phyloP scores from a whole-genome alignment of 805 yeast species.

The Myxozyma geophila region DNA sequence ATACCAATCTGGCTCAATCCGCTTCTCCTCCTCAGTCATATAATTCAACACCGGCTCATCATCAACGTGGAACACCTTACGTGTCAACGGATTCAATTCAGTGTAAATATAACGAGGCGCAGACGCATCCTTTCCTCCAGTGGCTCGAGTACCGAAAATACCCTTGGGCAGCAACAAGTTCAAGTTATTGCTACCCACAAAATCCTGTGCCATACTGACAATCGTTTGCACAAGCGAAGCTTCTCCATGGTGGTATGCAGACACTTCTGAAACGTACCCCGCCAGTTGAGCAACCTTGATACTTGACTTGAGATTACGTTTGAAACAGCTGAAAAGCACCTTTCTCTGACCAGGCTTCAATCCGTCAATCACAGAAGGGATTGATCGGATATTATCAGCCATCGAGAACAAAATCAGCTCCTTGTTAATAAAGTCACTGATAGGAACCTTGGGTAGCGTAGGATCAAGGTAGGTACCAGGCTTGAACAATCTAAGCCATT shows the following conservation, averaged over 20 bases:
- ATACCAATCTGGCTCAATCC: slow-evolving; percentile 96
- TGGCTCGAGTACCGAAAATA: slow-evolving; percentile 92
- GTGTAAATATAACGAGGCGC: slow-evolving; percentile 97
- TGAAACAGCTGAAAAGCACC: slow-evolving; percentile 84
- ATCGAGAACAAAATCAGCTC: slow-evolving; percentile 92
- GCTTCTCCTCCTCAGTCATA: slow-evolving; percentile 87
- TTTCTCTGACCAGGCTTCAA: slow-evolving; percentile 97
- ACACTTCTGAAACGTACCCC: slow-evolving; percentile 84
- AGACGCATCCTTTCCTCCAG: slow-evolving; percentile 98
- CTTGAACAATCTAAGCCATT: slow-evolving; percentile 87
- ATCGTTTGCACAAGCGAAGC: slow-evolving; percentile 85
- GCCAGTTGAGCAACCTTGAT: slow-evolving; percentile 89
- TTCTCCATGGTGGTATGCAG: slow-evolving; percentile 97
- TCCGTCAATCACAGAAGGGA: slow-evolving; percentile 93
- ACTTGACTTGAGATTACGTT: slow-evolving; percentile 74
- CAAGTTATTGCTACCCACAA: slow-evolving; percentile 88
- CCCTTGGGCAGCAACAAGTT: slow-evolving; percentile 88
- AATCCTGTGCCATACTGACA: slow-evolving; percentile 92
- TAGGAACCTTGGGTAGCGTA: slow-evolving; percentile 73
- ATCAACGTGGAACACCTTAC: slow-evolving; percentile 72
- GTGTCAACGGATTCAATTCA: slow-evolving; percentile 74
- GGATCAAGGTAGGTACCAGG: slow-evolving; percentile 95
- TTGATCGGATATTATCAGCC: slow-evolving; percentile 95
- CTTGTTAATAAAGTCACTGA: slow-evolving; percentile 90
- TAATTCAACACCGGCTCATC: slow-evolving; percentile 81